Evolutionary conservation across 169 alveolate genomes (phyloP).

Genomic region (Amoebophrya sp.): DNA sequence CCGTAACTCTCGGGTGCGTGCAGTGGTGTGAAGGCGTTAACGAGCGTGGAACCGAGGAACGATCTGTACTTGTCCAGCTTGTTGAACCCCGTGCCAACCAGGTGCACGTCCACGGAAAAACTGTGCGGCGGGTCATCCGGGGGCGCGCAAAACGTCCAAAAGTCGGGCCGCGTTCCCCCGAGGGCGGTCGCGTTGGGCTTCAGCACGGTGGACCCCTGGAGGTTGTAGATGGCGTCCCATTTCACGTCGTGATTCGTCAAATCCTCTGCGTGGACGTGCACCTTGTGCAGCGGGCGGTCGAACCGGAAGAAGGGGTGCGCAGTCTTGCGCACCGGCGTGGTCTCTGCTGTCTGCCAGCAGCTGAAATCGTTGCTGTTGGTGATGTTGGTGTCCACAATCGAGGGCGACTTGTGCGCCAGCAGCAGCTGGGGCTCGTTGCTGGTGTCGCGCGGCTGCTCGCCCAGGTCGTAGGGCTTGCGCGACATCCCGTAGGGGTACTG

Average conservation of each 20-base stretch:
- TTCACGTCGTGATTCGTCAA: not conserved
- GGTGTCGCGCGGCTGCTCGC: not conserved
- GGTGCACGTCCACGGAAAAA: not conserved
- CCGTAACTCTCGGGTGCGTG: not conserved
- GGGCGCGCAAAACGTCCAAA: not conserved
- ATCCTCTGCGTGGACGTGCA: not conserved
- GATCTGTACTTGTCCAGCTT: not conserved
- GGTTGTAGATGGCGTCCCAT: slow-evolving; percentile 16
- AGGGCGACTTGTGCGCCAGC: not conserved
- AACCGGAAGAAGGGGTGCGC: not conserved
- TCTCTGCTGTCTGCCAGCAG: not conserved
- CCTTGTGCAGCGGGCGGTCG: slow-evolving; percentile 3
- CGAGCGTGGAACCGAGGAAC: not conserved
- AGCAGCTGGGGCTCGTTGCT: slow-evolving; percentile 4
- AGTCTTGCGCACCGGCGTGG: not conserved
- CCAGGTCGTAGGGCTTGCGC: not conserved
- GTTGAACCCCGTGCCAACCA: not conserved
- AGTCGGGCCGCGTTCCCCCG: not conserved
- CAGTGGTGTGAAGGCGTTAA: not conserved
- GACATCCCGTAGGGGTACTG: not conserved
- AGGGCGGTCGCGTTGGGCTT: not conserved
- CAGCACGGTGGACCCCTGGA: not conserved
- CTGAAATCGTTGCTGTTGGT: not conserved
- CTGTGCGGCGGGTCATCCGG: not conserved
- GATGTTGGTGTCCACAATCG: not conserved